Conservation (phyloP, 2,329 filamentous ascomycete genomes). For the Trichoderma breve region DNA sequence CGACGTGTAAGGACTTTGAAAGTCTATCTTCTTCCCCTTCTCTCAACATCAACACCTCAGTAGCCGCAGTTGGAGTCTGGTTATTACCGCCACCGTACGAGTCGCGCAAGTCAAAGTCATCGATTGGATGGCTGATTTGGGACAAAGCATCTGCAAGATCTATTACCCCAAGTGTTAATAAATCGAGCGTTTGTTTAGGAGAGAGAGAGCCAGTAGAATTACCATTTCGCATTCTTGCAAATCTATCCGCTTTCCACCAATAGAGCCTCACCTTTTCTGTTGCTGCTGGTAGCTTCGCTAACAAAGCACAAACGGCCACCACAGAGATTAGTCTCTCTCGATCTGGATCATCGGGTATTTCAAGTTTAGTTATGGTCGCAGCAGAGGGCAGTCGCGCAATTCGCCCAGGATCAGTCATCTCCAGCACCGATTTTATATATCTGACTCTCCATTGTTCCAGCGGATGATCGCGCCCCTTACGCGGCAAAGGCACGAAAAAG, state of each 20-base stretch:
- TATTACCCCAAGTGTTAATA: neutral
- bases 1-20: neutral
- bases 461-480: neutral
- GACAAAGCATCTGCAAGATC: neutral
- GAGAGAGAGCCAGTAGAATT: neutral
- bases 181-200: neutral
- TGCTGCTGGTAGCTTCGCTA: neutral
- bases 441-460: neutral
- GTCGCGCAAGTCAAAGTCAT: neutral
- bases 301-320: neutral
- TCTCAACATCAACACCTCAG: neutral
- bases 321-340: neutral
- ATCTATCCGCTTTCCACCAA: neutral
- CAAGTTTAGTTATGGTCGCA: neutral
- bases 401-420: neutral
- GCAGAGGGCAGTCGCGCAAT: neutral
- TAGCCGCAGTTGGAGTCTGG: neutral
- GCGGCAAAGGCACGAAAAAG: neutral
- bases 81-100: neutral
- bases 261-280: neutral
- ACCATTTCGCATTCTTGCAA: neutral
- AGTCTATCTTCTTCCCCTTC: neutral
- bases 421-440: neutral
- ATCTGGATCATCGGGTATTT: neutral
- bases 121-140: neutral